Evolutionary conservation across 768 basidiomycete genomes (phyloP), one percentile per base, ranked within the genome.

Genomic region (Mycena maculata): DNA sequence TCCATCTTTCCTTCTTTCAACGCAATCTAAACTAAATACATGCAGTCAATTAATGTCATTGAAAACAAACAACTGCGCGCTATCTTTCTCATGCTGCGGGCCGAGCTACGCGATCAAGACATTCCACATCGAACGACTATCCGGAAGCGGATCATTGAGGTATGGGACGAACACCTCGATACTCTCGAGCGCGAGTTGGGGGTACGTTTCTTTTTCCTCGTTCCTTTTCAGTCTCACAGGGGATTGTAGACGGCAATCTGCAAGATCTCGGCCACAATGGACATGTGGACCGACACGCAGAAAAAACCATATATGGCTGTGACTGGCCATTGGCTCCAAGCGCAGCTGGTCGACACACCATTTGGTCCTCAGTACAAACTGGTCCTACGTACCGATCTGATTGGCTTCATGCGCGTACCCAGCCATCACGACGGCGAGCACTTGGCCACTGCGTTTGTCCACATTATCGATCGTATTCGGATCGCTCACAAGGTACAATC

Each of bases 281-380:
- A 82, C 65, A 31, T 77, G 16, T 83, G 82, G 83, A 69, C 76
- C 12, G 80, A 84, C 50, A 64, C 69, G 5, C 79, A 81, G 45
- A 69, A 77, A 8, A 30, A 47, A 0, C 75, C 82, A 13, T 84
- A 73, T n/a, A n/a, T n/a, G n/a, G n/a, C n/a, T n/a, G n/a, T n/a
- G n/a, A n/a, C n/a, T n/a, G n/a, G n/a, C n/a, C n/a, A n/a, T n/a
- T n/a, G n/a, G n/a, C n/a, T n/a, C n/a, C n/a, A n/a, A n/a, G n/a
- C n/a, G n/a, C n/a, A n/a, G n/a, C n/a, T n/a, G n/a, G n/a, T n/a
- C n/a, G n/a, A n/a, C n/a, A n/a, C n/a, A n/a, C n/a, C n/a, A n/a
- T n/a, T n/a, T n/a, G n/a, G n/a, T n/a, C n/a, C n/a, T n/a, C n/a
- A n/a, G n/a, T n/a, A n/a, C n/a, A n/a, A n/a, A n/a, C n/a, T n/a